Percentiles rank a stretch among this genome's conserved stretches.
phyloP scores from a whole-genome alignment of 1,284 basidiomycete genomes.

The Gomphus bonarii region DNA sequence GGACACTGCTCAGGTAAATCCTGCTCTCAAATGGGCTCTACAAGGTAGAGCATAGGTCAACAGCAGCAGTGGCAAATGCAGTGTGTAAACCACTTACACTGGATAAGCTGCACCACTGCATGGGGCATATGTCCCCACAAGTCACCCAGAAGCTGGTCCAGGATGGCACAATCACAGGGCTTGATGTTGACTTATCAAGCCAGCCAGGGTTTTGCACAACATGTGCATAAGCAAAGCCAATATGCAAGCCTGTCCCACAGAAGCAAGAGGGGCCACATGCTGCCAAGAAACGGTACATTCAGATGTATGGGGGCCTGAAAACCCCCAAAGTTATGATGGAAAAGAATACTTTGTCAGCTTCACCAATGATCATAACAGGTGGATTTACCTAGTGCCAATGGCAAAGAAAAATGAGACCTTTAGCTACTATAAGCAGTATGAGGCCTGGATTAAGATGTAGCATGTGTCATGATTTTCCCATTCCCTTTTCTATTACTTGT shows the following conservation, averaged over 20 bases:
- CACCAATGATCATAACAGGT: conserved; percentile 13
- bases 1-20: background rate
- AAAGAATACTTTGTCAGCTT: conserved; percentile 10
- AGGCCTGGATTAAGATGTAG: conserved; percentile 20
- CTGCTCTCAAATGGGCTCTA: background rate
- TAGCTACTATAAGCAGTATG: conserved; percentile 18
- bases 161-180: conserved; percentile 20
- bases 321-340: background rate
- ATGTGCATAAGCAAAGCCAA: conserved; percentile 17
- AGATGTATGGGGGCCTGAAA: background rate
- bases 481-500: too few species aligned
- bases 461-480: too few species aligned
- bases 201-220: conserved; percentile 22
- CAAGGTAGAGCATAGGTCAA: background rate
- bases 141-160: conserved; percentile 19
- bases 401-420: conserved; percentile 19
- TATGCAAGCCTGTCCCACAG: conserved; percentile 21
- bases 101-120: conserved; percentile 1
- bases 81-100: background rate
- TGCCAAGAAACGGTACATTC: background rate
- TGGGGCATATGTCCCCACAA: conserved; percentile 26
- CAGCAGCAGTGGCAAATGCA: background rate
- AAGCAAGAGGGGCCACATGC: conserved; percentile 7
- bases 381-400: conserved; percentile 18
- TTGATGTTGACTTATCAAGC: conserved; percentile 20